Percentiles rank a stretch among this genome's conserved stretches.
These are phyloP conservation scores for Fagopyrum homotropicum DNA, from an alignment of 148 eudicot genomes.

Conservation along the genomic window DNA sequence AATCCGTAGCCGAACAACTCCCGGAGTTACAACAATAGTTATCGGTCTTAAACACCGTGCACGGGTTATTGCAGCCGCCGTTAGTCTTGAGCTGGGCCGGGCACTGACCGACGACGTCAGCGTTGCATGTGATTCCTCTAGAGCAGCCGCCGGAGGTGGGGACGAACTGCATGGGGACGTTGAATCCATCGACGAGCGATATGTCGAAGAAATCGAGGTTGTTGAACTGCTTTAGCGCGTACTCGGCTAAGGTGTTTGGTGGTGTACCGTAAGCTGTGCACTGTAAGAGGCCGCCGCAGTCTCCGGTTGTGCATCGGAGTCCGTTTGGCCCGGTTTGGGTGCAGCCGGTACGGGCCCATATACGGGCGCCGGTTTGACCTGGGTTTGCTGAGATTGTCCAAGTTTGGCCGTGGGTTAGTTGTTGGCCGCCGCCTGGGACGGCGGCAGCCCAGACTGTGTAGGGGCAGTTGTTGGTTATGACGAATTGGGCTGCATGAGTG, in stretches of 20 bases:
- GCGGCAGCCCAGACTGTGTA: conserved; percentile 49
- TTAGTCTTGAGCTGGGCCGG: conserved; percentile 16
- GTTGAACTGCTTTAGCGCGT: conserved; percentile 25
- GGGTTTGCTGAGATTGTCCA: conserved; percentile 3
- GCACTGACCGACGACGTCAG: conserved; percentile 29
- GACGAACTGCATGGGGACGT: conserved; percentile 34
- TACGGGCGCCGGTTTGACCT: conserved; percentile 33
- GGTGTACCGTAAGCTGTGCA: conserved; percentile 26
- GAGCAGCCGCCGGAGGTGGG: conserved; percentile 18
- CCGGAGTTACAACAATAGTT: conserved; percentile 24
- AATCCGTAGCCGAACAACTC: conserved; percentile 20
- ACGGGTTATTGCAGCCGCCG: conserved; percentile 42
- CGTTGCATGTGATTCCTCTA: conserved; percentile 12
- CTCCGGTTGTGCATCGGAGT: conserved; percentile 40
- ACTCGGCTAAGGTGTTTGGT: conserved; percentile 48
- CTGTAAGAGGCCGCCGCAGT: conserved; percentile 32
- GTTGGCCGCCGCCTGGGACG: conserved; percentile 33
- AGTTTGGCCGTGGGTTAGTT: conserved; percentile 10
- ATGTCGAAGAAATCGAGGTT: conserved; percentile 44
- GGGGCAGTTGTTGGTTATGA: conserved; percentile 34
- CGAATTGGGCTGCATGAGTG: conserved; percentile 32
- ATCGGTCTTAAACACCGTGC: conserved; percentile 22
- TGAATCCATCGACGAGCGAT: conserved; percentile 44
- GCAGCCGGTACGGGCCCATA: conserved; percentile 54
- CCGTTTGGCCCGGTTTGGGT: conserved; percentile 23